Base-by-base conservation (phyloP, 139 green algal genomes). In the Volvox reticuliferus region DNA sequence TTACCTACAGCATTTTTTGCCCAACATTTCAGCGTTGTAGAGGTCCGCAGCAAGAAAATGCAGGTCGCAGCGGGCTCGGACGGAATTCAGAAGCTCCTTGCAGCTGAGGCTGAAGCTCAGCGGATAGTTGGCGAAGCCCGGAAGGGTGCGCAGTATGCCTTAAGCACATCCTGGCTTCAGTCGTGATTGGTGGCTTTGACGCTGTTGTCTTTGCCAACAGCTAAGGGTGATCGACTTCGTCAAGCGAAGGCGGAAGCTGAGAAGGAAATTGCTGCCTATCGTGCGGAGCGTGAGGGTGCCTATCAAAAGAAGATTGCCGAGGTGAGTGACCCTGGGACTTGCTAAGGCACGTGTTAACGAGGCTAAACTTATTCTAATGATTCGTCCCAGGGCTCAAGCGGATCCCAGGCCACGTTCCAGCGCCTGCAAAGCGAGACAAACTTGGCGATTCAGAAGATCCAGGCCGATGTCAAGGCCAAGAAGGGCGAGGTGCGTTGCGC, bases 31-130 rank as follows among this genome's bases (percentile, higher is more conserved):
- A 55, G 44, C 24, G 67, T 75, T 75, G 6, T 75, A 12, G 67
- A 75, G 67, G 35, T 32, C 35, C 2, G 2, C 20, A 88, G 44
- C 9, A 55, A 73, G 24, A 94, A 24, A 62, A 97, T 97, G 96
- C 96, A 98, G 86, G 95, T 97, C 36, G 88, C 93, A 20, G 87
- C 94, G 0, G 95, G 93, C 1, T 94, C 97, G 26, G 97, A 98
- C 90, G 97, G 97, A 75, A 99, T 99, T 73, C 96, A 99, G 93
- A 95, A 96, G 88, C 95, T 99, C n/a, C 91, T 99, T 44, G 94
- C 93, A 28, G 97, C 98, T 30, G 98, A 99, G 94, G 88, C 97
- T 67, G 97, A 99, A 88, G 98, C 97, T 12, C 97, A 98, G 80
- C 89, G 93, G 18, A 98, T 99, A 73, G 96, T 99, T 28, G 86